Evolutionary conservation across 179 eudicot genomes (phyloP), one percentile per base, ranked within the genome.

Genomic region (Heliamphora pulchella): DNA sequence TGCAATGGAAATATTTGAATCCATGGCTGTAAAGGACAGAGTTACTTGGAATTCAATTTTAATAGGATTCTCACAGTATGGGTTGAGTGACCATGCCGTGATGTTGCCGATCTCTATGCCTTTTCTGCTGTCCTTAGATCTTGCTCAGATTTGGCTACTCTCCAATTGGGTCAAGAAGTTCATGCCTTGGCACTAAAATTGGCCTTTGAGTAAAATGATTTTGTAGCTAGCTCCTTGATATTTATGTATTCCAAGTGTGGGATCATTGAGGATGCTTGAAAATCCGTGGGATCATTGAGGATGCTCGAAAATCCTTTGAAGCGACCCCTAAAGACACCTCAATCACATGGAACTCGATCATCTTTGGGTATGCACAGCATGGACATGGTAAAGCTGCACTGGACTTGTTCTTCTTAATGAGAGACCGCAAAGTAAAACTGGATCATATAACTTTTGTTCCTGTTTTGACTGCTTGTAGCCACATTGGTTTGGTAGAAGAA

Each of bases 191-290:
- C 89, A 50, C 53, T 89, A 50, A 90, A 85, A 84, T 84, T 86
- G 3, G 96, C 97, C 48, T 81, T 91, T 68, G 87, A 90, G 77
- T 68, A 74, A 55, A 90, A 93, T 81, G 90, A 88, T 74, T 90
- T 88, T 80, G 98, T 94, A 2, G 89, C 91, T 46, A 87, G 96
- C 83, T 85, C 93, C 51, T 86, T 94, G 58, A 86, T 94, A 55
- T 87, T 83, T 80, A 90, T 94, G 97, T 94, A 94, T 82, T 89
- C 94, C n/a, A 94, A 93, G 84, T 93, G 97, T 81, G 98, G 97
- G 72, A 80, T 86, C 43, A 75, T 93, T 79, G 90, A 89, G 53
- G 94, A 93, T 76, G 91, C 97, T 78, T 79, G 86, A 73, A 87
- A 58, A 81, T 87, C 94, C 54, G 97, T 81, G 98, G 97, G 72